Evolutionary conservation across 495 filamentous ascomycete species (phyloP).

Genomic region (Glonium stellatum): DNA sequence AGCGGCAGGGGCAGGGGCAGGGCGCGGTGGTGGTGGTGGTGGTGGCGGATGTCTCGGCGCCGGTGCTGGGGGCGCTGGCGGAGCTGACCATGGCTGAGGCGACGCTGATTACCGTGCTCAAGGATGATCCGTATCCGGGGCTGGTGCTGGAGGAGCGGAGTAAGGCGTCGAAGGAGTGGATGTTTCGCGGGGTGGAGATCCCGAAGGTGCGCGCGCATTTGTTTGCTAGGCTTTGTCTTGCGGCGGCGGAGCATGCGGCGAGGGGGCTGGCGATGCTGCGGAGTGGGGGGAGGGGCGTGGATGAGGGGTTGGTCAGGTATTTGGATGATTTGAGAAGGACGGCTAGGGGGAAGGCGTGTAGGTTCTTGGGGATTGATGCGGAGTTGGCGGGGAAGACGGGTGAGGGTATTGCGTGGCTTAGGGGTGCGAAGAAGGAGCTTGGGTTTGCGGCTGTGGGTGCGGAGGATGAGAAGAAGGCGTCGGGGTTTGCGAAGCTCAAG

Average conservation of each 20-base stretch:
- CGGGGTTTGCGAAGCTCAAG: conserved; percentile 56
- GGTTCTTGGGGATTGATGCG: conserved; percentile 85
- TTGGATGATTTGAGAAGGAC: conserved; percentile 64
- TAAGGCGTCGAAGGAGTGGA: conserved; percentile 79
- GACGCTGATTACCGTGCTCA: conserved; percentile 79
- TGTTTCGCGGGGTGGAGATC: conserved; percentile 78
- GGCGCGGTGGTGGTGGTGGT: conserved; percentile 28
- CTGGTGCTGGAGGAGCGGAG: conserved; percentile 69
- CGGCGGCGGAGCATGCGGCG: conserved; percentile 59
- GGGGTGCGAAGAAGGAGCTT: conserved; percentile 62
- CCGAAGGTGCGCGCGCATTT: conserved; percentile 82
- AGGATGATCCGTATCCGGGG: conserved; percentile 86
- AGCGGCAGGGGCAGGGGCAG: conserved; percentile 38
- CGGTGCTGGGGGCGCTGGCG: conserved; percentile 62
- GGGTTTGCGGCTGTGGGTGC: conserved; percentile 42
- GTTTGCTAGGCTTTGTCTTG: conserved; percentile 82
- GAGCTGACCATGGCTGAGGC: conserved; percentile 77
- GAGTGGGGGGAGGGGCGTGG: conserved; percentile 45
- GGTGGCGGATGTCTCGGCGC: conserved; percentile 53
- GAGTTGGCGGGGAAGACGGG: conserved; percentile 75
- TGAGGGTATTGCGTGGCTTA: conserved; percentile 75
- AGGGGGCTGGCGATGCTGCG: conserved; percentile 52
- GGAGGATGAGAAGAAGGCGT: conserved; percentile 43
- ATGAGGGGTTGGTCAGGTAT: conserved; percentile 62
- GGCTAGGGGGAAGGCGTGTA: conserved; percentile 72